Base-by-base conservation (phyloP, 257 asterid genomes). In the Rhazya stricta region DNA sequence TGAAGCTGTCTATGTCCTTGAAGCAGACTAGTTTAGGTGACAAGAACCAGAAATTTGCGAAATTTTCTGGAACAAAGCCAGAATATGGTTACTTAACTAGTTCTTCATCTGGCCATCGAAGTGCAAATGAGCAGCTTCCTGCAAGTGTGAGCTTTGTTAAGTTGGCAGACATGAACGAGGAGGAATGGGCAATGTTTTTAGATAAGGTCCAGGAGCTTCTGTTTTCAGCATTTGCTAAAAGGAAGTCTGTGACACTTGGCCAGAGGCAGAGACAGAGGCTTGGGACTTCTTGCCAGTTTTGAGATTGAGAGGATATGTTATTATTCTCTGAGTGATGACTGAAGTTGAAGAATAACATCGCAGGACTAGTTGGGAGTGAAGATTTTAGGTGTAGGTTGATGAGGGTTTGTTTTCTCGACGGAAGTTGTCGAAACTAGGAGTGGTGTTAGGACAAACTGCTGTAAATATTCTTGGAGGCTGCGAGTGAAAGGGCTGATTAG, bases 211-310 rank as follows among this genome's bases (percentile, higher is more conserved):
- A 84, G 74, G 98, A 91, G 80, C 87, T 95, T 78, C 91, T 95
- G 56, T 48, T 73, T 67, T 89, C 99, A 8, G 96, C 94, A 13
- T 92, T 92, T 54, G 90, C 81, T 65, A 85, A 86, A 81, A 88
- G 97, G 67, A 89, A 88, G 84, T 78, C 88, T 0, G 70, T 75
- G 37, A 79, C 92, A 0, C 77, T 82, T 30, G 93, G 96, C 21
- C 96, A 87, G 87, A 85, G 73, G 85, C 97, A 89, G 89, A 78
- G 88, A 69, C 97, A 87, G 85, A 95, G 99, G 93, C 98, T 95
- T 0, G 99, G 99, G 56, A 92, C 99, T 78, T 94, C 99, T 60
- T 94, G 99, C 93, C 91, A 88, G 97, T 94, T 94, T 91, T 94
- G 99, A 94, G 87, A 78, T 72, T 12, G 83, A 75, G 79, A 75